Evolutionary conservation across 2,329 filamentous ascomycete genomes (phyloP), one percentile per base, ranked within the genome.

Genomic region (Beauveria pseudobassiana): DNA sequence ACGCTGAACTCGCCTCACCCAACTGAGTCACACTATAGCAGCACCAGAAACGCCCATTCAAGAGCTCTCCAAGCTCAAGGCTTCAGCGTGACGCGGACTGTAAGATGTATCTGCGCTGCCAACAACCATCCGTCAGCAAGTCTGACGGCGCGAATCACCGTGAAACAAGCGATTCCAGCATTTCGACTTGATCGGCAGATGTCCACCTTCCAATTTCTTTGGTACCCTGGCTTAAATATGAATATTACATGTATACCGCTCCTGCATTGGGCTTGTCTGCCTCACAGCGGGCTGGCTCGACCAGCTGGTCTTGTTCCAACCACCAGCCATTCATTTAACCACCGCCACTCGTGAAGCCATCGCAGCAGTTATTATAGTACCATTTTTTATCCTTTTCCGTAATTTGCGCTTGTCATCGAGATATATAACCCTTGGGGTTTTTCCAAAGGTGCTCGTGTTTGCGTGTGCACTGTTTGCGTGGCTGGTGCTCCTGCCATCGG

Each of bases 11-110:
- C n/a, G 14, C 5, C 3, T 30, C 10, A 50, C 6, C 2, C 3
- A 12, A 8, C 5, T 3, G 18, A n/a, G 4, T 24, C 8, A 6
- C 20, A 9, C 34, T 58, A 56, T 50, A 63, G 62, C 57, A 49
- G 46, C 59, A 43, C 53, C 53, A 43, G 16, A 45, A 30, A 1
- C 6, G 10, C 4, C 18, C 20, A 12, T 28, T 10, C 20, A 18
- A n/a, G 42, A 55, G 42, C 42, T 54, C 20, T 22, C 38, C 38
- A 46, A 61, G 50, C 59, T 61, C 59, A 61, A 61, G 59, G 59
- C 59, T 61, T 61, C 59, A 61, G 59, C 50, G 59, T 61, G 59
- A 61, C 59, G 59, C 59, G 59, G 50, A 61, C 57, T 18, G n/a
- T 7, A 22, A 22, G n/a, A 24, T 24, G 22, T 24, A 24, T 38